Evolutionary conservation across 2,329 filamentous ascomycete species (phyloP), one percentile per base, ranked within the genome.

Genomic region (Alternaria viburni): DNA sequence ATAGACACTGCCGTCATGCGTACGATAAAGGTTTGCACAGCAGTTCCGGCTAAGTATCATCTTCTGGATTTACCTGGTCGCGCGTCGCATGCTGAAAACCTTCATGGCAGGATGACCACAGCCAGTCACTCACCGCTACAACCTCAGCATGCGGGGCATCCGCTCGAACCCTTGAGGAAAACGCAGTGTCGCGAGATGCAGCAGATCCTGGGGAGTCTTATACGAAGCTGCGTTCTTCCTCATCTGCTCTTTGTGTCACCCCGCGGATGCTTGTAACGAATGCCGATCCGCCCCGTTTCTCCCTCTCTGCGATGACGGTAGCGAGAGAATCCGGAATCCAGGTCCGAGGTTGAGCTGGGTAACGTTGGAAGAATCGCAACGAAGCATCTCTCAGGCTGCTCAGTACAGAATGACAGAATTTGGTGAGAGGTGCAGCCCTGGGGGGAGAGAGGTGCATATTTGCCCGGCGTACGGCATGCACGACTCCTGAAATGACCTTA

Each of bases 331-430:
- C 75, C 77, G 62, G 57, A 61, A 66, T 67, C 76, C 75, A 68
- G 77, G 76, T 76, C 69, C 65, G 59, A 71, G 76, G 71, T 72
- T 71, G 64, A 70, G 63, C 58, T 69, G 64, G 69, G 68, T 74
- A 71, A 77, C 72, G 61, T 74, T 52, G 66, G 57, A 64, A 68
- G 63, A 68, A 57, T 69, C 63, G 50, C 43, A 66, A 66, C 58
- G 60, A 67, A 69, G 60, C 57, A 60, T 65, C 56, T 15, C 51
- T 59, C 25, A 46, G 62, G 60, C 59, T 60, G 57, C 57, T 47
- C 45, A 54, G 58, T 47, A 61, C 61, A 57, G 46, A 64, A 64
- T 46, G 58, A 59, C 54, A 41, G 59, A 63, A 62, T 57, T 43
- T 46, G 57, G 59, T 55, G 47, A 55, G 59, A 57, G 54, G 64